phyloP scores from a whole-genome alignment of 805 yeast genomes.

The Ogataea kodamae region DNA sequence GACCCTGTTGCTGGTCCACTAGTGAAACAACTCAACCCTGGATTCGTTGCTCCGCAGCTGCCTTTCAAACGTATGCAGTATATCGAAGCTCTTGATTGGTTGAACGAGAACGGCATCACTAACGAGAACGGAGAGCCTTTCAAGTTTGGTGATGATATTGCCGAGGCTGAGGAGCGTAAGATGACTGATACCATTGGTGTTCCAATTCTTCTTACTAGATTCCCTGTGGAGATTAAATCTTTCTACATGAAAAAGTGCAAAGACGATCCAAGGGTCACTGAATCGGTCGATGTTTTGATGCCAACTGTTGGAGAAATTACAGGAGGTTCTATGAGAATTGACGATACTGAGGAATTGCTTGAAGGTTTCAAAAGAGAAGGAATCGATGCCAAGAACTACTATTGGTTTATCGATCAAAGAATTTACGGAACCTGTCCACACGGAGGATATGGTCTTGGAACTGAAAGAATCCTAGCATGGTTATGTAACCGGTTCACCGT shows the following conservation, averaged over 20 bases:
- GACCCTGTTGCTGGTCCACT: constrained; percentile 93
- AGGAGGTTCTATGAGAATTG: constrained; percentile 99
- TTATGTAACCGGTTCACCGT: constrained; percentile 96
- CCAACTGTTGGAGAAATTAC: constrained; percentile 99
- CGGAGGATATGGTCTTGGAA: constrained; percentile 98
- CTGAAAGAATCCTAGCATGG: constrained; percentile 98
- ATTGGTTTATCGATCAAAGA: constrained; percentile 96
- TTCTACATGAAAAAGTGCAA: constrained; percentile 94
- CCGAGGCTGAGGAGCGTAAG: constrained; percentile 98
- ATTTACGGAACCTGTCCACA: constrained; percentile 97
- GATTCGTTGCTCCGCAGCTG: constrained; percentile 70
- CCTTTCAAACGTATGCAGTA: constrained; percentile 94
- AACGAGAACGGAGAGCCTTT: constrained; percentile 93
- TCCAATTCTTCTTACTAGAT: constrained; percentile 87
- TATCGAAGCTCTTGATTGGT: constrained; percentile 90
- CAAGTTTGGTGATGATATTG: constrained; percentile 97
- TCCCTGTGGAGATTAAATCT: constrained; percentile 96
- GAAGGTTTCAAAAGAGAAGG: constrained; percentile 93
- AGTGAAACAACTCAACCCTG: constrained; percentile 88
- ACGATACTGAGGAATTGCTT: constrained; percentile 71
- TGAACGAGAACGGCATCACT: constrained; percentile 88
- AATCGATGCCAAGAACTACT: constrained; percentile 77
- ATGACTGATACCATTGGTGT: constrained; percentile 94
- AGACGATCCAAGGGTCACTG: constrained; percentile 93
- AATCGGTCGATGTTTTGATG: constrained; percentile 96